Evolutionary conservation across 257 asterid genomes (phyloP), one percentile per base, ranked within the genome.

Genomic region (Solanum phureja): DNA sequence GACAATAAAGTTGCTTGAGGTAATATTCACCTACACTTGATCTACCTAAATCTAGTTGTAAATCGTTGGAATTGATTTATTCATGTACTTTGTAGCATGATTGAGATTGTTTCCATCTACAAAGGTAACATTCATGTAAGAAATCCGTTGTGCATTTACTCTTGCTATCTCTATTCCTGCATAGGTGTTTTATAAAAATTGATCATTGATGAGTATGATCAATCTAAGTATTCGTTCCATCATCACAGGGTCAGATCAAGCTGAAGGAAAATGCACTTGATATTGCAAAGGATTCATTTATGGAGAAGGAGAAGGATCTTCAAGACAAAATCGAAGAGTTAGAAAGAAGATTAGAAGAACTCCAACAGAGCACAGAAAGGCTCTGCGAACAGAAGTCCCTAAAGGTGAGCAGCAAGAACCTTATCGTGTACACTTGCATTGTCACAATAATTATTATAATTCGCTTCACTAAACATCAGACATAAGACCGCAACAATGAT

Each of bases 1-100:
- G 90, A 97, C 90, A 90, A 92, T 98, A 88, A 91, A 91, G 91
- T 77, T 92, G 91, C 97, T 98, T 13, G 98, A 96, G 98, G 99
- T 98, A 91, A 92, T 89, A 85, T 49, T 90, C 88, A 86, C 33
- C 75, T 83, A 13, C 23, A 68, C 18, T 82, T 82, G 27, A 49
- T 81, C 44, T 49, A 29, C 69, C 42, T 81, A 81, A 81, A 81
- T 81, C 19, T 46, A 3, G 85, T 46, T 44, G 38, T 79, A 79
- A 42, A 24, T 79, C 5, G 24, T 27, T n/a, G 34, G 38, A 79
- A 31, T 76, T 76, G 58, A 38, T 76, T 40, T 76, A 11, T 75
- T 37, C 10, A 3, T 40, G 46, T 75, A 23, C 12, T 76, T 76
- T 3, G 1, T 37, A 76, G 12, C 52, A 37, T 35, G 44, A 8